Percentiles rank a stretch among this genome's conserved stretches.
Evolutionary conservation across 2,329 filamentous ascomycete species (phyloP).

Genomic region (Sclerotinia trifoliorum): DNA sequence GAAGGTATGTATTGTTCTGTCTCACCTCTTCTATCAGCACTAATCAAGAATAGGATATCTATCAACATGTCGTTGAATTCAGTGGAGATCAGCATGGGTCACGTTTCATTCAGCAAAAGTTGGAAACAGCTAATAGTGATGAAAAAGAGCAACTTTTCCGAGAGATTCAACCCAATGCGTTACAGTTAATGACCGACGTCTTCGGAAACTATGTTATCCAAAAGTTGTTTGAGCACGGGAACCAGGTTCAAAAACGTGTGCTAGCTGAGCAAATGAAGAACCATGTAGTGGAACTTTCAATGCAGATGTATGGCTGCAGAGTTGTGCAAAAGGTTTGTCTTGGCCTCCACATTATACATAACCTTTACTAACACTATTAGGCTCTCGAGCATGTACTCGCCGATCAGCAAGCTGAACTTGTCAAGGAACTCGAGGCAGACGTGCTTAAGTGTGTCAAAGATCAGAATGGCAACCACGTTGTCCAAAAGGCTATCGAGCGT

Average conservation of each 20-base stretch:
- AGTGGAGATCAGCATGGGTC: slow-evolving; percentile 95
- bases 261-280: slow-evolving; percentile 85
- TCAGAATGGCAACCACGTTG: slow-evolving; percentile 92
- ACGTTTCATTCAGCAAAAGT: slow-evolving; percentile 89
- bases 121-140: slow-evolving; percentile 90
- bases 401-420: slow-evolving; percentile 84
- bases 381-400: slow-evolving; percentile 86
- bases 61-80: slow-evolving; percentile 85
- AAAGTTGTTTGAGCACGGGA: slow-evolving; percentile 95
- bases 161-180: slow-evolving; percentile 79
- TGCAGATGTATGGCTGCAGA: slow-evolving; percentile 89
- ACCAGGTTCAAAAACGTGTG: slow-evolving; percentile 86
- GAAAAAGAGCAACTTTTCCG: slow-evolving; percentile 89
- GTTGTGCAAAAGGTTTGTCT: slow-evolving; percentile 83
- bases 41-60: slow-evolving; percentile 65
- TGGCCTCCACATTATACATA: background rate
- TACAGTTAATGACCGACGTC: slow-evolving; percentile 92
- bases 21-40: slow-evolving; percentile 8
- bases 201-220: slow-evolving; percentile 99
- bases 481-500: slow-evolving; percentile 87
- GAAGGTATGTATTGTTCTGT: slow-evolving; percentile 50
- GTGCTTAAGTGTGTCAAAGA: slow-evolving; percentile 78
- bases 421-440: slow-evolving; percentile 76
- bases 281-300: slow-evolving; percentile 74
- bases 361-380: slow-evolving; percentile 45